Evolutionary conservation across 176 grass and related monocot genomes (phyloP).

Genomic region (Rhynchospora pubera): DNA sequence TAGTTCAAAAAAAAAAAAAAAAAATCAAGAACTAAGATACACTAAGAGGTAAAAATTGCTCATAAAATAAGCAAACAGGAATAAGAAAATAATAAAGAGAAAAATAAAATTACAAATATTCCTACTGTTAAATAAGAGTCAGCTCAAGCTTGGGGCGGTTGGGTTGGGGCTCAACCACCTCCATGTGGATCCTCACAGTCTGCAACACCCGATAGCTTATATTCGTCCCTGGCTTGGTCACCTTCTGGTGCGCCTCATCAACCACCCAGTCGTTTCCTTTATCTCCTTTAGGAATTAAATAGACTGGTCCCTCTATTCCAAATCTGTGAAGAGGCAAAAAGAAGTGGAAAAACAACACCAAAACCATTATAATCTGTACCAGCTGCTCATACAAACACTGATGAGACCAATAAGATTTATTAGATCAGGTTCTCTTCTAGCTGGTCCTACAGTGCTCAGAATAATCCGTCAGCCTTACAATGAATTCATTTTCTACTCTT

Average conservation of each 20-base stretch:
- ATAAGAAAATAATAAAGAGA: not conserved
- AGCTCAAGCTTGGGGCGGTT: slow-evolving; percentile 95
- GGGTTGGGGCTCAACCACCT: slow-evolving; percentile 90
- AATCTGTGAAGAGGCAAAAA: slow-evolving; percentile 28
- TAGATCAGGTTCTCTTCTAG: not conserved
- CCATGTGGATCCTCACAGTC: slow-evolving; percentile 85
- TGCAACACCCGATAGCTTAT: slow-evolving; percentile 57
- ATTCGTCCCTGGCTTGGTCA: slow-evolving; percentile 58
- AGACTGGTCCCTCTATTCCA: slow-evolving; percentile 91
- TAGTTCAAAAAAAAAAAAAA: not conserved
- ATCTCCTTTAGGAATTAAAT: slow-evolving; percentile 68
- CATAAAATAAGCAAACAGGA: slow-evolving; percentile 10
- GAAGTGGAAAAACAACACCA: not conserved
- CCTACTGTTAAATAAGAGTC: slow-evolving; percentile 48
- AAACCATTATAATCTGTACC: not conserved
- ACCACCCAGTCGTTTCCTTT: slow-evolving; percentile 79
- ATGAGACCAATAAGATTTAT: not conserved
- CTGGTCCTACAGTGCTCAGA: not conserved
- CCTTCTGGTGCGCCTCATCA: slow-evolving; percentile 85
- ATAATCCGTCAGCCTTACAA: not conserved
- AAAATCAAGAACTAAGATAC: not conserved
- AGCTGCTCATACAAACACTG: not conserved
- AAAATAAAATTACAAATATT: not conserved
- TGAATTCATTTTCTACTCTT: too few species aligned
- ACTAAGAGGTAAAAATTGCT: not conserved